These are phyloP conservation scores for Venturia carpophila DNA, from an alignment of 2,329 filamentous ascomycete species.

Conservation along the genomic window DNA sequence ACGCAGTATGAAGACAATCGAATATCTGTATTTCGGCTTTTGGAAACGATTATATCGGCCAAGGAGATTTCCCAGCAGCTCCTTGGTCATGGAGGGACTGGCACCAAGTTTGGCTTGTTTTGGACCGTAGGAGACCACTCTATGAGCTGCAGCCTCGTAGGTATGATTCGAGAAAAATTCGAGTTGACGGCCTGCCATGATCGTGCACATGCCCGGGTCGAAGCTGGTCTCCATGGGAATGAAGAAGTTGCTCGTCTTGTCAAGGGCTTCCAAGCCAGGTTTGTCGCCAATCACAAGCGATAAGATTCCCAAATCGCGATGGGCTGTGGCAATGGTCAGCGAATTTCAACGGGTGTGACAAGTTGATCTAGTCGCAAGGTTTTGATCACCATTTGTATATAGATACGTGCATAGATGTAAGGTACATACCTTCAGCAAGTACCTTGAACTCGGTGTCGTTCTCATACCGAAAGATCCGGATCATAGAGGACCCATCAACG, in stretches of 20 bases:
- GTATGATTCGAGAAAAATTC: conserved; percentile 26
- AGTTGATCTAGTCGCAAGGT: not conserved
- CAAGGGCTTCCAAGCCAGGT: conserved; percentile 29
- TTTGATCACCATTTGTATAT: not conserved
- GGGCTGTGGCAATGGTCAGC: conserved; percentile 21
- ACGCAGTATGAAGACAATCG: conserved; percentile 32
- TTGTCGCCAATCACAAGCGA: conserved; percentile 30
- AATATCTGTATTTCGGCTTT: conserved; percentile 27
- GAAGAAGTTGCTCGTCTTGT: conserved; percentile 22
- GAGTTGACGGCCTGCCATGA: conserved; percentile 29
- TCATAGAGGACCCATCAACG: conserved; percentile 30
- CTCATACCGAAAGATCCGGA: conserved; percentile 32
- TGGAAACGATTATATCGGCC: not conserved
- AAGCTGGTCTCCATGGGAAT: conserved; percentile 28
- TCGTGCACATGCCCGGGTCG: conserved; percentile 23
- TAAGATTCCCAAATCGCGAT: conserved; percentile 31
- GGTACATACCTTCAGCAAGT: conserved; percentile 27
- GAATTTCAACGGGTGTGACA: not conserved
- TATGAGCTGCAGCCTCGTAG: conserved; percentile 29
- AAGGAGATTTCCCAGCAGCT: not conserved
- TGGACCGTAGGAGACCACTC: conserved; percentile 30
- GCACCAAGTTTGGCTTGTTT: not conserved
- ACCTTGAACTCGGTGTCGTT: conserved; percentile 28
- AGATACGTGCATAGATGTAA: too few relatives aligned
- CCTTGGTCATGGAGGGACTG: not conserved